Evolutionary conservation across 2,329 filamentous ascomycete species (phyloP).

Genomic region (Aureobasidium pullulans): DNA sequence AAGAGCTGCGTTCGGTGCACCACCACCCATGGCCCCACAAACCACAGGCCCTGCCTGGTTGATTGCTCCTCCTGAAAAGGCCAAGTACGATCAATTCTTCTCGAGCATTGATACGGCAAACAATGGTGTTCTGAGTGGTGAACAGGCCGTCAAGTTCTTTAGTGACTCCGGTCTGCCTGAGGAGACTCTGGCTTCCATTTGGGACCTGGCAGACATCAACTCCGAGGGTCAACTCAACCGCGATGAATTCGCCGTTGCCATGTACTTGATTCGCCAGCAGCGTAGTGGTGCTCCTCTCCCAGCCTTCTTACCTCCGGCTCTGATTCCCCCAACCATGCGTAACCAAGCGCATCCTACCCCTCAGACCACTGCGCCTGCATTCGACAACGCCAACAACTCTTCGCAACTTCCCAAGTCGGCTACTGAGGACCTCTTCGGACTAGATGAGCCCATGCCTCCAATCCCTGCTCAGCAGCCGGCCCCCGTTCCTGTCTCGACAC

Average conservation of each 20-base stretch:
- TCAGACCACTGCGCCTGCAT: constrained; percentile 46
- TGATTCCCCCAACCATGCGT: constrained; percentile 83
- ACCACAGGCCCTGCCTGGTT: constrained; percentile 66
- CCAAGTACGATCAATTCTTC: constrained; percentile 81
- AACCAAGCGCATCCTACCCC: constrained; percentile 45
- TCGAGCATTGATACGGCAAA: constrained; percentile 71
- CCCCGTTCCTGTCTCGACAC: constrained; percentile 45
- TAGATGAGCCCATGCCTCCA: constrained; percentile 62
- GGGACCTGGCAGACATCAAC: constrained; percentile 93
- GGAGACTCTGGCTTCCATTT: constrained; percentile 85
- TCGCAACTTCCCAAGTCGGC: constrained; percentile 63
- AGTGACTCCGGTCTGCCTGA: constrained; percentile 86
- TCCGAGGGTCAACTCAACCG: constrained; percentile 76
- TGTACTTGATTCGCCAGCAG: constrained; percentile 93
- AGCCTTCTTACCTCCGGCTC: constrained; percentile 65
- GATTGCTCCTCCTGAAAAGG: constrained; percentile 75
- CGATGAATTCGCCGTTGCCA: constrained; percentile 94
- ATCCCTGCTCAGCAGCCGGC: constrained; percentile 34
- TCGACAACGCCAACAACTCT: constrained; percentile 38
- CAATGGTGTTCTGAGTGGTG: constrained; percentile 79
- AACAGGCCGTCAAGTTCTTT: constrained; percentile 91
- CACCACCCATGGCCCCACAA: constrained; percentile 43
- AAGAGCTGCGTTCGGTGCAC: constrained; percentile 41
- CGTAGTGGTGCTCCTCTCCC: constrained; percentile 65
- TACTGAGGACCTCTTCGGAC: constrained; percentile 85